phyloP scores from a whole-genome alignment of 768 basidiomycete genomes.

The Sarcomyxa edulis region DNA sequence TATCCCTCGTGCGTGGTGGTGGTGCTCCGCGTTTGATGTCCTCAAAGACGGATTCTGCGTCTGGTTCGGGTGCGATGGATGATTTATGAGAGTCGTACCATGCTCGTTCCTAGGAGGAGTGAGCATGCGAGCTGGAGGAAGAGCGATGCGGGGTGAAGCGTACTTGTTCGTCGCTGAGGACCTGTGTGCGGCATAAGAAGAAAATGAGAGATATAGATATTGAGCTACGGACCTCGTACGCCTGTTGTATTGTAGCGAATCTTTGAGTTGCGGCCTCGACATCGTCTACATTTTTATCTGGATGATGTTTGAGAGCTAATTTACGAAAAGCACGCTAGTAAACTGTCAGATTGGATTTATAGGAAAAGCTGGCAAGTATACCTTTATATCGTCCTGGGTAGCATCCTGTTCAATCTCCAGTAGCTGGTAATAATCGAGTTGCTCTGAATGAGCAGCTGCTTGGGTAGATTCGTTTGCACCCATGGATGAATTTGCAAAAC shows the following conservation, averaged over 20 bases:
- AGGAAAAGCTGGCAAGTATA: conserved; percentile 13
- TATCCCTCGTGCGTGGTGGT: conserved; percentile 48
- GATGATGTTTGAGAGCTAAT: conserved; percentile 81
- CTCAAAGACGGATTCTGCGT: conserved; percentile 80
- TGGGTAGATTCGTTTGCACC: conserved; percentile 62
- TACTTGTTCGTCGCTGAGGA: conserved; percentile 93
- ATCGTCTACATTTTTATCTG: conserved; percentile 82
- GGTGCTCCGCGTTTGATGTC: conserved; percentile 73
- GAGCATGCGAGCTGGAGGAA: background rate
- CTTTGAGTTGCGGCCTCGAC: conserved; percentile 81
- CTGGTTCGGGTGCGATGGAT: conserved; percentile 73
- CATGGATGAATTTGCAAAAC: conserved; percentile 32
- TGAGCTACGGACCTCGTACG: conserved; percentile 73
- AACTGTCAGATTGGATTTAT: conserved; percentile 4
- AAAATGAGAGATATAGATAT: conserved; percentile 3
- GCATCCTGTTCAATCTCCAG: conserved; percentile 80
- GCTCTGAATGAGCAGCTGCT: conserved; percentile 2
- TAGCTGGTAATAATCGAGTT: conserved; percentile 74
- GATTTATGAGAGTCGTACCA: conserved; percentile 96
- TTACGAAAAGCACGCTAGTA: conserved; percentile 74
- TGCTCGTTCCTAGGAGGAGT: conserved; percentile 79
- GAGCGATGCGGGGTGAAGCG: conserved; percentile 15
- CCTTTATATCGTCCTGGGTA: conserved; percentile 87
- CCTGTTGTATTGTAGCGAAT: conserved; percentile 88
- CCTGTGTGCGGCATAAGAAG: conserved; percentile 33